Evolutionary conservation across 2,329 filamentous ascomycete species (phyloP).

Genomic region (Hypocreales sp.): DNA sequence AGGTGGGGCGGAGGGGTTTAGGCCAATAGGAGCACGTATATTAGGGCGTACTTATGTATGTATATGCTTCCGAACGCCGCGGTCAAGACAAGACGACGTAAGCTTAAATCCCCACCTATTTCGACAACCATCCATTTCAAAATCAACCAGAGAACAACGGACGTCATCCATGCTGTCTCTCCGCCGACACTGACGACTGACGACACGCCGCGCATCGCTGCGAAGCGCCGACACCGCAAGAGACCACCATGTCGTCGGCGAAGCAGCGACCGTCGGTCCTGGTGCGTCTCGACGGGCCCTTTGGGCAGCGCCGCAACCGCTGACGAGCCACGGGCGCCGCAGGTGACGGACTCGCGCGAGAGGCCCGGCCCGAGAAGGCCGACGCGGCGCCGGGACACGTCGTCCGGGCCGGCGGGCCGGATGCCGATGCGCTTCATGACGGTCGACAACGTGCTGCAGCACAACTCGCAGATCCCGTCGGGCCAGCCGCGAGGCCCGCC

Average conservation of each 20-base stretch:
- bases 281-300: conserved; percentile 21
- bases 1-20: no score
- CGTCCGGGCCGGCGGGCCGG: conserved; percentile 13
- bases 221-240: no score
- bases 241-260: conserved; percentile 21
- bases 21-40: no score
- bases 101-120: no score
- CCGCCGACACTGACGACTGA: no score
- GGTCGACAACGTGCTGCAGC: conserved; percentile 89
- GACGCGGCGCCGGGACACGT: conserved; percentile 18
- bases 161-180: no score
- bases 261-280: conserved; percentile 47
- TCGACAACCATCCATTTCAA: no score
- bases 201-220: no score
- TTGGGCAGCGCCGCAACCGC: conserved; percentile 1
- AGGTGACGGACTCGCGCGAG: conserved; percentile 24
- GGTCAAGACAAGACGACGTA: no score
- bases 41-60: no score
- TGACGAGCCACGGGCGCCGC: conserved; percentile 4
- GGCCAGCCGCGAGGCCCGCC: conserved; percentile 71
- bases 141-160: no score
- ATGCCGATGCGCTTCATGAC: conserved; percentile 60
- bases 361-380: conserved; percentile 15
- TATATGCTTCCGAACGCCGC: no score
- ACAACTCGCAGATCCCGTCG: conserved; percentile 88